Evolutionary conservation across 805 yeast species (phyloP).

Genomic region (Wickerhamiella kazuoi): DNA sequence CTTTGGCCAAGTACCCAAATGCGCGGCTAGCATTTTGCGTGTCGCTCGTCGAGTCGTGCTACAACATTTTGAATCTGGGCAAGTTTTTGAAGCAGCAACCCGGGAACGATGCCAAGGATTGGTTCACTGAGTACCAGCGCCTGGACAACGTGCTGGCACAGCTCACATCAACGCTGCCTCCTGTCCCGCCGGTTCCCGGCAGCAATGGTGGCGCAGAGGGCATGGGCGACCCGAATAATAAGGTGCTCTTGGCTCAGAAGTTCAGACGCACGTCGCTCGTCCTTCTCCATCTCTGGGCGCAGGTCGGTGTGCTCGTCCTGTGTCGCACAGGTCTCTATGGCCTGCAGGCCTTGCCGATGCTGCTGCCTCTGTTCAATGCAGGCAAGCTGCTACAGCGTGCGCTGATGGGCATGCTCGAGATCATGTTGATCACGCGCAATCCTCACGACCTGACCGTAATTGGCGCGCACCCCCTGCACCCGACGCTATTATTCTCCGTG

Average conservation of each 20-base stretch:
- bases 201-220: neutral
- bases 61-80: slow-evolving; percentile 8
- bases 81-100: slow-evolving; percentile 8
- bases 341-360: slow-evolving; percentile 7
- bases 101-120: slow-evolving; percentile 6
- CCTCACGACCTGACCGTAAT: slow-evolving; percentile 10
- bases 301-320: slow-evolving; percentile 9
- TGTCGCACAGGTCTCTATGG: slow-evolving; percentile 8
- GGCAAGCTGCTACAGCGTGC: slow-evolving; percentile 11
- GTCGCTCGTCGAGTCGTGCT: slow-evolving; percentile 6
- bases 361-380: slow-evolving; percentile 7
- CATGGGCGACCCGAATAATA: slow-evolving; percentile 1
- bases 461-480: slow-evolving; percentile 10
- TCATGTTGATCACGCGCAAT: slow-evolving; percentile 11
- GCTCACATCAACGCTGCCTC: slow-evolving; percentile 5
- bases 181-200: slow-evolving; percentile 6
- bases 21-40: slow-evolving; percentile 6
- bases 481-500: slow-evolving; percentile 7
- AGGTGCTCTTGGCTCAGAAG: slow-evolving; percentile 4
- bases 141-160: slow-evolving; percentile 7
- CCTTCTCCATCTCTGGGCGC: slow-evolving; percentile 9
- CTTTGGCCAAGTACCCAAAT: slow-evolving; percentile 5
- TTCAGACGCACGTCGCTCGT: slow-evolving; percentile 5
- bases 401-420: slow-evolving; percentile 11
- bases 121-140: slow-evolving; percentile 9